These are phyloP conservation scores for Crithidia mellificae DNA, from an alignment of 208 protist genomes.

Conservation along the genomic window DNA sequence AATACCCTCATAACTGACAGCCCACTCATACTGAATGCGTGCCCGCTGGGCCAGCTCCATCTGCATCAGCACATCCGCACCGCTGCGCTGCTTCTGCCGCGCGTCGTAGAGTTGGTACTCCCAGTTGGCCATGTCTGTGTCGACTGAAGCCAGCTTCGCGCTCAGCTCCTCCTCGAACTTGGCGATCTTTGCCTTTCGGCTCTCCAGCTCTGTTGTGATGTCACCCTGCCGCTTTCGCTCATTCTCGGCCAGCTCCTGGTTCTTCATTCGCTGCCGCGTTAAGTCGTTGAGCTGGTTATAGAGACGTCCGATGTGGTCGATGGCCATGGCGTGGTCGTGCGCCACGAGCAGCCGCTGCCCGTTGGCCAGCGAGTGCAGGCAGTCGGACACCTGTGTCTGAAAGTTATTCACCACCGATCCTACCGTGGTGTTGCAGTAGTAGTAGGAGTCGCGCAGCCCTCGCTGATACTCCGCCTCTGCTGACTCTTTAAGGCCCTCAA, in stretches of 20 bases:
- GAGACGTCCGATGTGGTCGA: slow-evolving; percentile 63
- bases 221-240: slow-evolving; percentile 63
- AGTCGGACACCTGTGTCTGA: slow-evolving; percentile 64
- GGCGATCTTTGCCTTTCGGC: slow-evolving; percentile 43
- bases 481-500: slow-evolving; percentile 47
- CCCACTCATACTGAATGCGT: slow-evolving; percentile 68
- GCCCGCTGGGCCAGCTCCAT: slow-evolving; percentile 48
- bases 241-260: slow-evolving; percentile 43
- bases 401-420: slow-evolving; percentile 51
- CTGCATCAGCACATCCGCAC: slow-evolving; percentile 47
- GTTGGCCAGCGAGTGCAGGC: slow-evolving; percentile 68
- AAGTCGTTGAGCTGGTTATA: slow-evolving; percentile 63
- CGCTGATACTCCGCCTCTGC: slow-evolving; percentile 65
- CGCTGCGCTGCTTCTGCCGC: slow-evolving; percentile 42
- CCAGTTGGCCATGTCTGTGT: slow-evolving; percentile 71
- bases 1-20: slow-evolving; percentile 68
- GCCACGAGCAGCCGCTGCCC: slow-evolving; percentile 80
- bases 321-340: slow-evolving; percentile 71
- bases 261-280: slow-evolving; percentile 37
- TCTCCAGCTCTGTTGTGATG: slow-evolving; percentile 41
- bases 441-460: slow-evolving; percentile 71
- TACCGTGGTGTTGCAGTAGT: slow-evolving; percentile 60
- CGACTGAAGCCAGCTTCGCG: slow-evolving; percentile 36
- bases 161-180: slow-evolving; percentile 52
- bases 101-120: slow-evolving; percentile 80